A percentile compares a stretch with the other conserved stretches of the same genome.
Conservation (phyloP, 2,329 filamentous ascomycete genomes). For the Fusarium begoniae region DNA sequence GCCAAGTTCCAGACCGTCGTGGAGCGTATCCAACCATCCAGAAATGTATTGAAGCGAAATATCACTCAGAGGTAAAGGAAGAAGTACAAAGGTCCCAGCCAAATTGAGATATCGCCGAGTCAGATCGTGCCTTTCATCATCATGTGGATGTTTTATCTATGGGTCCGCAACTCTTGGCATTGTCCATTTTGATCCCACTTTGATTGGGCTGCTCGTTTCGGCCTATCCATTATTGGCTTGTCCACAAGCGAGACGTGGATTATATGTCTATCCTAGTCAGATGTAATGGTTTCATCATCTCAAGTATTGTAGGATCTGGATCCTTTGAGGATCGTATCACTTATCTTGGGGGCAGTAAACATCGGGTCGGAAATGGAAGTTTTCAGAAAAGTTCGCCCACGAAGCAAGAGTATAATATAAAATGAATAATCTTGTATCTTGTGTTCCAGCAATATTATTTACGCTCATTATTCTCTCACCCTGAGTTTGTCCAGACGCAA, state of each 20-base stretch:
- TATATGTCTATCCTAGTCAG: not conserved
- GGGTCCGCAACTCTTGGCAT: not conserved
- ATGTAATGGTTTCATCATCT: not conserved
- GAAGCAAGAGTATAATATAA: not conserved
- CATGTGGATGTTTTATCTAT: not conserved
- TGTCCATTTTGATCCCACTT: not conserved
- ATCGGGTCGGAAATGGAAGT: no score
- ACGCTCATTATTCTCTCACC: not conserved
- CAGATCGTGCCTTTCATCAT: not conserved
- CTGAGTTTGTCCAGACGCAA: not conserved
- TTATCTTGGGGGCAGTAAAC: not conserved
- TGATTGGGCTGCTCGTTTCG: not conserved
- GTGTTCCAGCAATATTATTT: accelerated
- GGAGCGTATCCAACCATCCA: accelerated
- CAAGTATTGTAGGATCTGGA: not conserved
- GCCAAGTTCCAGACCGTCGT: not conserved
- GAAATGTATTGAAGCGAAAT: accelerated
- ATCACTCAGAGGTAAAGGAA: accelerated
- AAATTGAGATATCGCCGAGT: not conserved
- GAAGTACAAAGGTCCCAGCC: not conserved
- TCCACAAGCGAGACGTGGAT: not conserved
- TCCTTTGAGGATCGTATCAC: not conserved
- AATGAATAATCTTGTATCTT: not conserved
- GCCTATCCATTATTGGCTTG: not conserved
- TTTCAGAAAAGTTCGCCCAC: not conserved